Evolutionary conservation across 2,329 filamentous ascomycete species (phyloP).

Genomic region (Parascedosporium putredinis): DNA sequence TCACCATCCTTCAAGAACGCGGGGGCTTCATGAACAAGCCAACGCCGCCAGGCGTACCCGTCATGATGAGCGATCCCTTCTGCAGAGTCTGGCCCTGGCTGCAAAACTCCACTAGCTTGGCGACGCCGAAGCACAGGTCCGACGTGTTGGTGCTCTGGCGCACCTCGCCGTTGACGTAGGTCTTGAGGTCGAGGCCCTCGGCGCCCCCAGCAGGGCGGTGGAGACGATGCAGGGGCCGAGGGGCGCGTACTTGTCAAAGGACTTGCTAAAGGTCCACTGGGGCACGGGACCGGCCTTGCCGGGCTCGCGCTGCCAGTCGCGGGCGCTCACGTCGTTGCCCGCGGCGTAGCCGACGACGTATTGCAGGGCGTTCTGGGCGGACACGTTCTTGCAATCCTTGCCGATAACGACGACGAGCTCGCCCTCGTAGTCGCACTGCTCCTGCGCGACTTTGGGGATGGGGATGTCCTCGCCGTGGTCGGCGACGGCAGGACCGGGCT

Average conservation of each 20-base stretch:
- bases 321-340: conserved; percentile 41
- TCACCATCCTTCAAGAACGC: conserved; percentile 24
- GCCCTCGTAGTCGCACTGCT: conserved; percentile 36
- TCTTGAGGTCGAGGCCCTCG: conserved; percentile 31
- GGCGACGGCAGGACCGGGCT: conserved; percentile 12
- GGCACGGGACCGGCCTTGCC: conserved; percentile 55
- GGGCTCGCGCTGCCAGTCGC: conserved; percentile 47
- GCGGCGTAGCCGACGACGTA: conserved; percentile 47
- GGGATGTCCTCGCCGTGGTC: conserved; percentile 12
- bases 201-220: conserved; percentile 16
- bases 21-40: conserved; percentile 25
- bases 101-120: conserved; percentile 27
- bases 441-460: conserved; percentile 28
- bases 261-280: conserved; percentile 36
- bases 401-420: conserved; percentile 41
- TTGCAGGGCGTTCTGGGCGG: conserved; percentile 33
- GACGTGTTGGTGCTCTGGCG: conserved; percentile 30
- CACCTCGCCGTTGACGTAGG: conserved; percentile 32
- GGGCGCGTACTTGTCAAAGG: conserved; percentile 36
- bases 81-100: conserved; percentile 31
- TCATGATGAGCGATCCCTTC: conserved; percentile 33
- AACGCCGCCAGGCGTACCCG: conserved; percentile 29
- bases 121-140: conserved; percentile 33
- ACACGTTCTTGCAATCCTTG: conserved; percentile 34
- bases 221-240: conserved; percentile 31